Percentiles rank a stretch among this genome's conserved stretches.
Conservation (phyloP, 441 rosid genomes). For the Rhodomyrtus psidioides region DNA sequence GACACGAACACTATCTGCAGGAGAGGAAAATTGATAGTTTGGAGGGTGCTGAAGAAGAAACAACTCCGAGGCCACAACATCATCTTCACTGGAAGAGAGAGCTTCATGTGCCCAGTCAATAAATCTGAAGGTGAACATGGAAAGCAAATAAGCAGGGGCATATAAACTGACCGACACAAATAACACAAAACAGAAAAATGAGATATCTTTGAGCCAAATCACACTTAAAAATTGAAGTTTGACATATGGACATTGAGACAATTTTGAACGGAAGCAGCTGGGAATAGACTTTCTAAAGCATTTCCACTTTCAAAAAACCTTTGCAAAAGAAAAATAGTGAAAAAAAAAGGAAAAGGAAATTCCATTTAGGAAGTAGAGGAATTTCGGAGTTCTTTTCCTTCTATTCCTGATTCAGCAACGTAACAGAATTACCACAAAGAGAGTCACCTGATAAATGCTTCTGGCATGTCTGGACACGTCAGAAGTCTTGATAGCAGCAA, state of each 20-base stretch:
- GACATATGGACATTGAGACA: background rate
- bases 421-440: background rate
- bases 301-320: background rate
- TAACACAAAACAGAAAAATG: background rate
- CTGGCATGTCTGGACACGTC: conserved; percentile 86
- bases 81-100: conserved; percentile 49
- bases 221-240: background rate
- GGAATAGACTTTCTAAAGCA: background rate
- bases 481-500: conserved; percentile 77
- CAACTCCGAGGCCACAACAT: conserved; percentile 10
- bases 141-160: background rate
- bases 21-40: background rate
- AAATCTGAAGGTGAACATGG: conserved; percentile 44
- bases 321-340: no score
- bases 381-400: background rate
- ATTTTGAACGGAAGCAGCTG: background rate
- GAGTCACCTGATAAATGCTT: conserved; percentile 63
- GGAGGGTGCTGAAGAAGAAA: background rate
- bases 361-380: background rate
- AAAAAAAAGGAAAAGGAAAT: background rate
- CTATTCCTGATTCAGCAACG: background rate
- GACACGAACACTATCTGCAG: background rate
- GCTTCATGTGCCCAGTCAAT: conserved; percentile 79
- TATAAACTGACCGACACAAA: background rate
- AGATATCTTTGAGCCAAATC: background rate